Base-by-base conservation (phyloP, 2,329 filamentous ascomycete species). In the Annulohypoxylon truncatum region DNA sequence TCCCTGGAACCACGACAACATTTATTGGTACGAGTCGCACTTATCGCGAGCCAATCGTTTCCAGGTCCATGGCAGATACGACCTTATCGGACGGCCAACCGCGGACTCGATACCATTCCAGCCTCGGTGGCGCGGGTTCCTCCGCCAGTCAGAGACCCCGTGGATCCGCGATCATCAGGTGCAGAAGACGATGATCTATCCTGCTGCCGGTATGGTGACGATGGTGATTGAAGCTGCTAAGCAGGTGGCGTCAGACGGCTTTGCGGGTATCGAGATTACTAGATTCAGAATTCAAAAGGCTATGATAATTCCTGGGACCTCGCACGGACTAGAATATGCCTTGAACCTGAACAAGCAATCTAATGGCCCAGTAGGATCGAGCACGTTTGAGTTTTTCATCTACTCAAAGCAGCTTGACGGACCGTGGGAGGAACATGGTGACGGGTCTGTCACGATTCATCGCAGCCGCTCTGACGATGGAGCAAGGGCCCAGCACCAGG, bases 11-110 rank as follows among this genome's bases (percentile, higher is more conserved):
- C 85, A 87, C 62, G 74, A 77, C 24, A 83, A 80, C 24, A 76
- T 73, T 0, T 85, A 86, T 71, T 87, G 85, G 85, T 80, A 84
- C 64, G 85, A 88, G 63, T 83, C 82, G 1, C 81, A 83, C 40
- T 71, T 84, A 2, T 82, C 82, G 18, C 71, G 74, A 12, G 77
- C 80, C 9, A 80, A 80, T 48, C 80, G 84, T 2, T 80, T 83
- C 61, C 78, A 83, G 12, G 75, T 79, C 24, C 80, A 80, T 55
- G 79, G 81, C 1, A 79, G 84, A 9, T 81, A 83, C 44, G 85
- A 88, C 62, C 77, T 88, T 1, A 81, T 87, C 24, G 85, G 85
- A 0, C 77, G 80, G 1, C 81, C 78, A 0, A 79, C 79, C 1
- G 76, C 78, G 0, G 82, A 84, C 64, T 81, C 80, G 2, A 79